These are phyloP conservation scores for Xanthoparmelia taractica DNA, from an alignment of 495 filamentous ascomycete species.

Conservation along the genomic window DNA sequence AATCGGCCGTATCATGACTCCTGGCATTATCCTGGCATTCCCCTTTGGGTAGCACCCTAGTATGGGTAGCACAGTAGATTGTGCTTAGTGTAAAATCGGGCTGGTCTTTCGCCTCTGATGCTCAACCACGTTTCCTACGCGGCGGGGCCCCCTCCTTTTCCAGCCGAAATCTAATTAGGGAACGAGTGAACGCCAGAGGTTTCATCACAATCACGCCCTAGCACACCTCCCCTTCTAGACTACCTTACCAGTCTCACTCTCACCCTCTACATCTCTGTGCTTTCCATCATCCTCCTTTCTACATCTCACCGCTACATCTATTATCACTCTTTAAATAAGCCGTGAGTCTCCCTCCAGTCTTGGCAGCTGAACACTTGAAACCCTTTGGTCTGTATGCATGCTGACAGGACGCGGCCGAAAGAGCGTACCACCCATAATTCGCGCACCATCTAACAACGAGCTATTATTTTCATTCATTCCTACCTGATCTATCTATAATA, in stretches of 20 bases:
- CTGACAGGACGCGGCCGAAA: constrained; percentile 11
- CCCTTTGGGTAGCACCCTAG: constrained; percentile 1
- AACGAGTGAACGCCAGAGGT: constrained; percentile 18
- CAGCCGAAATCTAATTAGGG: constrained; percentile 14
- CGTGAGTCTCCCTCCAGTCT: constrained; percentile 11
- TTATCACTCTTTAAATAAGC: constrained; percentile 11
- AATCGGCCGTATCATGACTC: background rate
- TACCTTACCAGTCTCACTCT: constrained; percentile 6
- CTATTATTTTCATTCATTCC: background rate
- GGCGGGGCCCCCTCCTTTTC: constrained; percentile 7
- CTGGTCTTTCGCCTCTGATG: constrained; percentile 11
- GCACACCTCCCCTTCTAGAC: constrained; percentile 11
- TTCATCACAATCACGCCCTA: constrained; percentile 23
- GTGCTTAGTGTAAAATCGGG: background rate
- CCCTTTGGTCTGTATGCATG: background rate
- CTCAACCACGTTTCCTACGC: constrained; percentile 20
- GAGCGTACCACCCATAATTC: constrained; percentile 2
- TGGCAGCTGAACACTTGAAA: background rate
- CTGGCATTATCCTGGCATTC: background rate
- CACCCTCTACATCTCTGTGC: background rate
- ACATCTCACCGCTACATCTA: constrained; percentile 22
- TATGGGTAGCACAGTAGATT: background rate
- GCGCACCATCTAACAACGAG: background rate
- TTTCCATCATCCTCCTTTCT: constrained; percentile 6
- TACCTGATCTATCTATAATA: background rate